Conservation (phyloP, 2,329 filamentous ascomycete genomes). For the Orbilia oligospora region DNA sequence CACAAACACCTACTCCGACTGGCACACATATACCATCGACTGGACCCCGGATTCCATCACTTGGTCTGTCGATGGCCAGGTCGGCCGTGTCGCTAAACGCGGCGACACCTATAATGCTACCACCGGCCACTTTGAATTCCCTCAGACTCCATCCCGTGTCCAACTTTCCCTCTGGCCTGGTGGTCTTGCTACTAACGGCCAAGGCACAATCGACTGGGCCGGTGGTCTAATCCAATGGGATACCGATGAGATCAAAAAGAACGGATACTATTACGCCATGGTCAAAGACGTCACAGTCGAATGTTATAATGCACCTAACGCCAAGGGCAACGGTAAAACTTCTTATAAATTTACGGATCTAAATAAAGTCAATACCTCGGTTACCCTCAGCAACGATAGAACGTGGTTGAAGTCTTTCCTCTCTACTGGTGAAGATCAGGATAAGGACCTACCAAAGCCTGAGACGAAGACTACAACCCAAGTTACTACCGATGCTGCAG, state of each 20-base stretch:
- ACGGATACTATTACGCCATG: slow-evolving; percentile 90
- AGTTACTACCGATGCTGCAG: slow-evolving; percentile 48
- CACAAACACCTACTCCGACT: slow-evolving; percentile 80
- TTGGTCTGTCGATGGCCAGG: slow-evolving; percentile 87
- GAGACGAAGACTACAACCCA: slow-evolving; percentile 64
- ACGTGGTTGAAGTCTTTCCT: slow-evolving; percentile 84
- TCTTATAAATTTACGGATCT: slow-evolving; percentile 82
- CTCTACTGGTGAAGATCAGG: slow-evolving; percentile 84
- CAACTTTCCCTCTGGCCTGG: slow-evolving; percentile 98
- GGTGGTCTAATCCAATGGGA: slow-evolving; percentile 92
- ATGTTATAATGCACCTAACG: slow-evolving; percentile 88
- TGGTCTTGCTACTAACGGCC: slow-evolving; percentile 81
- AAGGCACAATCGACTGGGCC: slow-evolving; percentile 91
- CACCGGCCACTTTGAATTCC: slow-evolving; percentile 84
- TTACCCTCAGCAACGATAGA: slow-evolving; percentile 80
- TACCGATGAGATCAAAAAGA: slow-evolving; percentile 80
- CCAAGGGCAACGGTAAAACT: slow-evolving; percentile 71
- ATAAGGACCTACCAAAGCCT: slow-evolving; percentile 69
- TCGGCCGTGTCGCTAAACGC: slow-evolving; percentile 80
- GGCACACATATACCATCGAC: slow-evolving; percentile 91
- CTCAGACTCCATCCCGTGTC: slow-evolving; percentile 90
- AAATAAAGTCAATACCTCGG: slow-evolving; percentile 80
- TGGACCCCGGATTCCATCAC: slow-evolving; percentile 89
- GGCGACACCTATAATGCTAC: slow-evolving; percentile 89
- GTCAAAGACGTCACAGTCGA: slow-evolving; percentile 83